A percentile compares a stretch with the other conserved stretches of the same genome.
phyloP scores from a whole-genome alignment of 305 asterid genomes.

The Solanum chacoense region DNA sequence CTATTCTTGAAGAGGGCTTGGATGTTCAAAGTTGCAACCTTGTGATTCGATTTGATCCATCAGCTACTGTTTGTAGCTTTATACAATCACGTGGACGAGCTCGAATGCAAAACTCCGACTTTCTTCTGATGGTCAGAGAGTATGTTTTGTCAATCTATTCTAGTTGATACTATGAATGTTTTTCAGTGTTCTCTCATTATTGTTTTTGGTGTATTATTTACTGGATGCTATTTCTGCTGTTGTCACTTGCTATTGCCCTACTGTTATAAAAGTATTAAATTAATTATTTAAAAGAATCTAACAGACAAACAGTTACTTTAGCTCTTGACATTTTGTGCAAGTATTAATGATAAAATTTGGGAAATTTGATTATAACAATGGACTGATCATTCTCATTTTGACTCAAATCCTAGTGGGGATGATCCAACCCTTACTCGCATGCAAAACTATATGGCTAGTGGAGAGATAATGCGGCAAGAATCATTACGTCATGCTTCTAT shows the following conservation, averaged over 20 bases:
- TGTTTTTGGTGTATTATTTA: neutral
- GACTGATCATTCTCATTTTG: neutral
- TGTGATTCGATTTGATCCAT: constrained; percentile 78
- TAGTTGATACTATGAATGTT: neutral
- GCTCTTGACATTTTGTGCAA: neutral
- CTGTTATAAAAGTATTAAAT: neutral
- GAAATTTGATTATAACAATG: neutral
- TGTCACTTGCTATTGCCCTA: neutral
- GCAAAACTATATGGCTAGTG: constrained; percentile 47
- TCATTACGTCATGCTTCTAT: constrained; percentile 48
- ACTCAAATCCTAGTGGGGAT: constrained; percentile 42
- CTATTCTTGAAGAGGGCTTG: constrained; percentile 93
- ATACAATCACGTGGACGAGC: constrained; percentile 99
- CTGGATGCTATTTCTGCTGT: neutral
- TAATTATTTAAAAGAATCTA: neutral
- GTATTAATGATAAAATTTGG: neutral
- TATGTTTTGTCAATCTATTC: constrained; percentile 12
- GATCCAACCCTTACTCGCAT: constrained; percentile 32
- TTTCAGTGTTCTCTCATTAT: neutral
- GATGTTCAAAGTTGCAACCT: constrained; percentile 96
- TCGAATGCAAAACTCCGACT: constrained; percentile 80
- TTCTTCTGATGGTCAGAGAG: constrained; percentile 66
- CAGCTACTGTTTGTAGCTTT: constrained; percentile 76
- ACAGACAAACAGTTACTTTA: neutral
- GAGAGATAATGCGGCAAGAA: constrained; percentile 62